Evolutionary conservation across 805 yeast species (phyloP).

Genomic region (Torulaspora indica): DNA sequence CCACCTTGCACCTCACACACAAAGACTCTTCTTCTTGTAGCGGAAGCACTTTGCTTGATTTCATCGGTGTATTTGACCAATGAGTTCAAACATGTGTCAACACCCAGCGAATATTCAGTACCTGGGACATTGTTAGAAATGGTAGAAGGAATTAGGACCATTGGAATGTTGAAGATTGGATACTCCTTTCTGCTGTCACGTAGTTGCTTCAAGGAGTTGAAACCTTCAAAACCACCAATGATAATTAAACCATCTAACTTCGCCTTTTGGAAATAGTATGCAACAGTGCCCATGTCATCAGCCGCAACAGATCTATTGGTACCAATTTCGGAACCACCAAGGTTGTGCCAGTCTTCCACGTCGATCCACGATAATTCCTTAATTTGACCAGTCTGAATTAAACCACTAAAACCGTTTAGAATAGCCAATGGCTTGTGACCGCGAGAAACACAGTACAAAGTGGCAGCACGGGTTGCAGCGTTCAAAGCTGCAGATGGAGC

Average conservation of each 20-base stretch:
- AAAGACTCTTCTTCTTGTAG: conserved; percentile 89
- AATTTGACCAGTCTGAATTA: conserved; percentile 83
- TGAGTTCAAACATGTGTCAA: conserved; percentile 92
- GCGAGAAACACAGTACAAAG: conserved; percentile 76
- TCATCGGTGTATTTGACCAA: conserved; percentile 91
- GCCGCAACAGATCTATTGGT: conserved; percentile 86
- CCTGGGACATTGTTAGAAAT: conserved; percentile 99
- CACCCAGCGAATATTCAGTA: conserved; percentile 90
- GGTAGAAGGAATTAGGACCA: conserved; percentile 91
- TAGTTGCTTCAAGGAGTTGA: conserved; percentile 73
- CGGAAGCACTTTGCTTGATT: conserved; percentile 89
- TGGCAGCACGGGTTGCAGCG: conserved; percentile 86
- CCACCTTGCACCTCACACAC: conserved; percentile 99
- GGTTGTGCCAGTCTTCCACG: conserved; percentile 79
- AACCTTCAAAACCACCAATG: conserved; percentile 98
- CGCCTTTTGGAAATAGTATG: conserved; percentile 87
- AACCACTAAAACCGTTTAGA: conserved; percentile 89
- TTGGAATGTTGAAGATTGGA: conserved; percentile 91
- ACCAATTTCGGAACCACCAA: conserved; percentile 96
- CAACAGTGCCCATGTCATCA: conserved; percentile 83
- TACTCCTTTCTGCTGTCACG: conserved; percentile 69
- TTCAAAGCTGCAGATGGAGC: conserved; percentile 98
- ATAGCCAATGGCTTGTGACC: conserved; percentile 92
- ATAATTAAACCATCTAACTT: conserved; percentile 82
- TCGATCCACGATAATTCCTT: conserved; percentile 73